Evolutionary conservation across 176 grass and related monocot species (phyloP).

Genomic region (Alloteropsis semialata): DNA sequence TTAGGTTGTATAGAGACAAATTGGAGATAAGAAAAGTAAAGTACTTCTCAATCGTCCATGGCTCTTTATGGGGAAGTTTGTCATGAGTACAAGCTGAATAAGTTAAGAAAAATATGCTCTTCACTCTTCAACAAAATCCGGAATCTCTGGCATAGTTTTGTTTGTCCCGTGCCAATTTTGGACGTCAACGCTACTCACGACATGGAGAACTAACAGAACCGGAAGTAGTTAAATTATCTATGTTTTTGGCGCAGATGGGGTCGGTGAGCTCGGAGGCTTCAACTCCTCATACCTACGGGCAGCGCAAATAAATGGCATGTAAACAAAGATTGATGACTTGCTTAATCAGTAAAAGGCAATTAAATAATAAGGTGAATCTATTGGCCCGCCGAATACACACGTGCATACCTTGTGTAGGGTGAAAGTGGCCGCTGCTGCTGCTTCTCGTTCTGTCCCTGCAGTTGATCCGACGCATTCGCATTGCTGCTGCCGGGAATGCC

Average conservation of each 20-base stretch:
- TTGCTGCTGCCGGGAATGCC: neutral
- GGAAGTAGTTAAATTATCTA: neutral
- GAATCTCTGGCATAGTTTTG: no score
- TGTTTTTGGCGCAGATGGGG: constrained; percentile 18
- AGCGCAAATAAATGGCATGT: neutral
- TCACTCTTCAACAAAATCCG: no score
- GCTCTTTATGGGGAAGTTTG: no score
- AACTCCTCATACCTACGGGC: constrained; percentile 27
- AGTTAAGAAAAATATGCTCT: no score
- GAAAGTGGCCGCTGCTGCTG: constrained; percentile 18
- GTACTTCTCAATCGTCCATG: no score
- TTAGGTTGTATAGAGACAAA: no score
- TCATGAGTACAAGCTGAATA: no score
- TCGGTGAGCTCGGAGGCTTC: constrained; percentile 34
- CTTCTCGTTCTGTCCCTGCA: neutral
- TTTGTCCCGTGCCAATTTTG: no score
- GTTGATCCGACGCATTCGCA: neutral
- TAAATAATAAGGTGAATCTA: neutral
- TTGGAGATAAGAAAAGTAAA: no score
- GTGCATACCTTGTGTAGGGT: constrained; percentile 26
- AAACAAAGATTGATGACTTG: neutral
- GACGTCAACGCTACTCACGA: no score
- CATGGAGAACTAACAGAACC: no score
- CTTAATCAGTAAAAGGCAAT: neutral
- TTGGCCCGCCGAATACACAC: neutral